These are phyloP conservation scores for Hemileccinum impolitum DNA, from an alignment of 768 basidiomycete genomes.

Conservation along the genomic window DNA sequence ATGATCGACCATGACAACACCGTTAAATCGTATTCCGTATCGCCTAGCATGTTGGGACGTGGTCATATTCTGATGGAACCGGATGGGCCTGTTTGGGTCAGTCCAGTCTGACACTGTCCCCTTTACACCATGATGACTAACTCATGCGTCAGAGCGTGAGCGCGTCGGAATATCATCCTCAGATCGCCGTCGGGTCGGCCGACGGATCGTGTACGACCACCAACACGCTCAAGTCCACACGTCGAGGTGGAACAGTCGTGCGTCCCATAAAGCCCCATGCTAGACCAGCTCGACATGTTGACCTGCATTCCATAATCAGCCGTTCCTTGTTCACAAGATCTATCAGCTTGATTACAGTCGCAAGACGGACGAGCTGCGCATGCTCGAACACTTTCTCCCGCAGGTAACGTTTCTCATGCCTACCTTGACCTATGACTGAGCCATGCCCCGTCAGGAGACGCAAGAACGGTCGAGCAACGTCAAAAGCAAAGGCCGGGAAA, in stretches of 20 bases:
- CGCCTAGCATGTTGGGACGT: constrained; percentile 69
- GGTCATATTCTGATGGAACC: constrained; percentile 73
- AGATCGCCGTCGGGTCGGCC: constrained; percentile 75
- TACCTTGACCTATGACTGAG: no score
- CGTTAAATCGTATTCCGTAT: constrained; percentile 70
- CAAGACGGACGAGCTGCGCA: constrained; percentile 68
- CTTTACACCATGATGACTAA: neutral
- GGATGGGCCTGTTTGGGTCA: constrained; percentile 80
- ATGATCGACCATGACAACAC: constrained; percentile 83
- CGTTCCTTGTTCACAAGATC: constrained; percentile 74
- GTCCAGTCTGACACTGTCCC: constrained; percentile 32
- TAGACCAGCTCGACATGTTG: neutral
- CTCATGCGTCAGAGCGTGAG: constrained; percentile 50
- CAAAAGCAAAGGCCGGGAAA: constrained; percentile 32
- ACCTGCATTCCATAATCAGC: constrained; percentile 36
- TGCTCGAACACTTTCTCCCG: constrained; percentile 85
- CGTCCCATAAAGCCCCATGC: constrained; percentile 22
- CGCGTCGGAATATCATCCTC: constrained; percentile 84
- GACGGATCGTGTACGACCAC: constrained; percentile 82
- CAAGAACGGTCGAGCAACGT: constrained; percentile 32
- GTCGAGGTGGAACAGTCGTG: constrained; percentile 71
- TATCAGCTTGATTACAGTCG: constrained; percentile 89
- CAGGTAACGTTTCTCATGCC: constrained; percentile 40
- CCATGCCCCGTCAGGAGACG: constrained; percentile 41
- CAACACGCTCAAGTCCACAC: constrained; percentile 62